Conservation (phyloP, 2,329 filamentous ascomycete genomes). For the Seiridium unicorne region DNA sequence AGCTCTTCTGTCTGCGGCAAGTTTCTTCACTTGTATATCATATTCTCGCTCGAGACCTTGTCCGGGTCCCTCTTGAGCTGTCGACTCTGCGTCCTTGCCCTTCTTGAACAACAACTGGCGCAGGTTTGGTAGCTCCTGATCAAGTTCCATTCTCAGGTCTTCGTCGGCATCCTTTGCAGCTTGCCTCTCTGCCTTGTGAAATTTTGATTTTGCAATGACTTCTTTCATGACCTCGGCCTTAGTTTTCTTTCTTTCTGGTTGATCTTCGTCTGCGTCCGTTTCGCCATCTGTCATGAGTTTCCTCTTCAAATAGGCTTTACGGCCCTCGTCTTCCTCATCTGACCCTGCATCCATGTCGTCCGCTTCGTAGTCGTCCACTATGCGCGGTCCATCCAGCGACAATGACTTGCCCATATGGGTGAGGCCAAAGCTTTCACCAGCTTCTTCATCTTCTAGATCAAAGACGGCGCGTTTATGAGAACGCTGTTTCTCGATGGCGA, state of each 20-base stretch:
- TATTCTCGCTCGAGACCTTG: constrained; percentile 80
- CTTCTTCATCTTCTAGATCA: constrained; percentile 83
- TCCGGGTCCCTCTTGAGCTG: constrained; percentile 48
- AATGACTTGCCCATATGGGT: constrained; percentile 83
- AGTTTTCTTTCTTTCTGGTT: constrained; percentile 84
- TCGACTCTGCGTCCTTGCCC: constrained; percentile 33
- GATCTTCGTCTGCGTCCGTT: constrained; percentile 47
- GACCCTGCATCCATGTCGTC: constrained; percentile 64
- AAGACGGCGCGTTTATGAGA: constrained; percentile 79
- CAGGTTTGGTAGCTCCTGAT: constrained; percentile 78
- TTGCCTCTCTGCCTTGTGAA: constrained; percentile 92
- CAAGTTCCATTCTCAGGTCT: constrained; percentile 78
- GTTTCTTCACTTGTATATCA: constrained; percentile 76
- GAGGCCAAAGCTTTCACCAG: constrained; percentile 59
- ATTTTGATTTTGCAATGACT: constrained; percentile 94
- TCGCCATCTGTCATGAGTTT: constrained; percentile 50
- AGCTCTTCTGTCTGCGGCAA: constrained; percentile 81
- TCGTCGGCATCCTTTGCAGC: constrained; percentile 91
- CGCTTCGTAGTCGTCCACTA: constrained; percentile 76
- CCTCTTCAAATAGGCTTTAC: constrained; percentile 52
- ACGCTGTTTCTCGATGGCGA: constrained; percentile 81
- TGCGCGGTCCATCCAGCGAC: constrained; percentile 53
- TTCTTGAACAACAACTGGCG: constrained; percentile 65
- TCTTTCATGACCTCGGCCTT: constrained; percentile 99
- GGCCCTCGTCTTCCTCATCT: constrained; percentile 57